Base-by-base conservation (phyloP, 495 filamentous ascomycete species). In the Sordaria brevicollis region DNA sequence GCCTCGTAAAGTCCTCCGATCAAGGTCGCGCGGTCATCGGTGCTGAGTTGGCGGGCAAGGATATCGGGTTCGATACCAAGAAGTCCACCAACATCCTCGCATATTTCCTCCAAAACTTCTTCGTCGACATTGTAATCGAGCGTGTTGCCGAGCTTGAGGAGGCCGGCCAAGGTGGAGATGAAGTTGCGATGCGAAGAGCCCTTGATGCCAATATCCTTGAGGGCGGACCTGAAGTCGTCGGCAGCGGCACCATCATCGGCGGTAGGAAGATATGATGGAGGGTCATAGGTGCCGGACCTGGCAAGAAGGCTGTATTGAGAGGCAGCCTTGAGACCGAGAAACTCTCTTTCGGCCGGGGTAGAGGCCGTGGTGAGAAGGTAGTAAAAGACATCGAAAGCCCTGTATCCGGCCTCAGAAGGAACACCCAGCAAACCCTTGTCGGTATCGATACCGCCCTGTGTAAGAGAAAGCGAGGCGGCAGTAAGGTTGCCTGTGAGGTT, bases 371-470 rank as follows among this genome's bases (percentile, higher is more conserved):
- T 96, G 29, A 97, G 84, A 3, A 99, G 88, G 73, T 97, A 98
- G 81, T 99, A 99, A 79, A 98, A 99, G 34, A 94, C 96, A 76
- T 99, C 94, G 74, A 98, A 99, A n/a, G 94, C 95, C 69, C 95
- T 89, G 76, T 91, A 93, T 25, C 96, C 95, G 7, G 88, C 70
- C 76, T 96, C 89, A 0, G 87, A 78, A 0, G 95, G 92, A 33
- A 98, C 86, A 39, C 93, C 88, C 34, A 98, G 84, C 29, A 99
- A 83, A 29, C 95, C 95, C 70, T 89, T 88, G 11, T 83, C 79
- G 8, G 93, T 93, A 78, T 98, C 92, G 71, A 98, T 91, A 25
- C 95, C 95, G 31, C 93, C 91, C 15, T 92, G 90, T 1, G 94
- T 95, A 10, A 98, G 81, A 8, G 93, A 88, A 54, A 97, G 80